Evolutionary conservation across 73 alveolate genomes (phyloP), one percentile per base, ranked within the genome.

Genomic region (Symbiodinium natans): DNA sequence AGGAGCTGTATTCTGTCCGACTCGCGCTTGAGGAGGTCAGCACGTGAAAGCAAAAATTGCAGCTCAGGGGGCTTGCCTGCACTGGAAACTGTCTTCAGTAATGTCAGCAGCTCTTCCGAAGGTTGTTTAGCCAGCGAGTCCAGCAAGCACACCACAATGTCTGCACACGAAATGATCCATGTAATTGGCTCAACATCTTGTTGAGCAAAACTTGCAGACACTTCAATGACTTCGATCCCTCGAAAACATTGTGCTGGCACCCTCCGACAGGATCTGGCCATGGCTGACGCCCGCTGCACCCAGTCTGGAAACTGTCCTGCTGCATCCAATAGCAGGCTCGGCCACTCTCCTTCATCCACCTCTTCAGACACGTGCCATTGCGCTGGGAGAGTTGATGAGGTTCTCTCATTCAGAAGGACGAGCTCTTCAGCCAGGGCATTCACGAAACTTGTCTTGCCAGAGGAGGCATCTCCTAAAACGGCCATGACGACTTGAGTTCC

Each of bases 1-100:
- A 90, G 68, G 31, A 71, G 97, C 39, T 85, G 97, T 23, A 90
- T 73, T 1, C 97, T 84, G 80, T 90, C 97, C n/a, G 86, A 36
- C 52, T 39, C 80, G 38, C 80, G 33, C 33, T 36, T 25, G 17
- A 63, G 33, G 80, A 63, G 80, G 36, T 63, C 80, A 29, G 80
- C 80, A 31, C 80, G 80, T 13, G 80, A 63, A n/a, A 63, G 27
- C 80, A 63, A 31, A n/a, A 63, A 63, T 36, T 63, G 80, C 0
- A 63, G 36, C 80, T 63, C 80, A 13, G 80, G 80, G 13, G 80
- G 80, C 38, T 63, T 36, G 19, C 11, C 17, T 36, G 13, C 80
- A n/a, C 80, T 29, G 80, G 40, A 63, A 63, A 63, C 19, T 63
- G 29, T 63, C 36, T 63, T 63, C 19, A 63, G 80, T 11, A 29